A percentile compares a stretch with the other conserved stretches of the same genome.
These are phyloP conservation scores for Iris macrosiphon DNA, from an alignment of 106 monocot genomes.

Conservation along the genomic window DNA sequence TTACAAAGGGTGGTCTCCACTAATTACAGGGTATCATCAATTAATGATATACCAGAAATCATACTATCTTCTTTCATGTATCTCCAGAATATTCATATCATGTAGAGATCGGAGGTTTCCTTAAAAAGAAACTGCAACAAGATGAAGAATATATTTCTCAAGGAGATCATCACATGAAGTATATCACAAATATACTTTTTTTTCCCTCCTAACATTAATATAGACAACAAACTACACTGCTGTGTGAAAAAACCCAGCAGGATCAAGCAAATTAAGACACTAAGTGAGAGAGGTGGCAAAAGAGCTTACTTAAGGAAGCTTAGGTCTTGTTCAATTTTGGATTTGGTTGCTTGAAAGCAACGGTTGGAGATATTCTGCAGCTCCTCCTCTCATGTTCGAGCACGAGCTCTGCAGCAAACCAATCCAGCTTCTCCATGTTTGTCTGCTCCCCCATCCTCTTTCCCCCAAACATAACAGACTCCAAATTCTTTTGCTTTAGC, in stretches of 20 bases:
- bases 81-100: neutral
- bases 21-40: neutral
- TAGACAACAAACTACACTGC: constrained; percentile 10
- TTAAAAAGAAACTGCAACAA: neutral
- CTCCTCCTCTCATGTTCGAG: constrained; percentile 29
- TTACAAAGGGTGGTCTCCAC: neutral
- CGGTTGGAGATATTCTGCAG: constrained; percentile 27
- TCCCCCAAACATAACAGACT: constrained; percentile 67
- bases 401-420: constrained; percentile 61
- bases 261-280: constrained; percentile 5
- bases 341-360: constrained; percentile 29
- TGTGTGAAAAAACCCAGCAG: constrained; percentile 22
- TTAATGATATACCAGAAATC: neutral
- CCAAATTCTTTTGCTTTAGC: constrained; percentile 69
- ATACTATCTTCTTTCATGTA: neutral
- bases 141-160: constrained; percentile 1
- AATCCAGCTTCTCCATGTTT: constrained; percentile 67
- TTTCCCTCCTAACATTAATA: neutral
- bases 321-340: neutral
- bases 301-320: neutral
- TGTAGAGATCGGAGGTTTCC: neutral
- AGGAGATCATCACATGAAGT: neutral
- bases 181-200: neutral
- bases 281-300: neutral
- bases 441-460: constrained; percentile 49